A percentile compares a stretch with the other conserved stretches of the same genome.
These are phyloP conservation scores for Vitis riparia DNA, from an alignment of 164 flowering plant genomes.

Conservation along the genomic window DNA sequence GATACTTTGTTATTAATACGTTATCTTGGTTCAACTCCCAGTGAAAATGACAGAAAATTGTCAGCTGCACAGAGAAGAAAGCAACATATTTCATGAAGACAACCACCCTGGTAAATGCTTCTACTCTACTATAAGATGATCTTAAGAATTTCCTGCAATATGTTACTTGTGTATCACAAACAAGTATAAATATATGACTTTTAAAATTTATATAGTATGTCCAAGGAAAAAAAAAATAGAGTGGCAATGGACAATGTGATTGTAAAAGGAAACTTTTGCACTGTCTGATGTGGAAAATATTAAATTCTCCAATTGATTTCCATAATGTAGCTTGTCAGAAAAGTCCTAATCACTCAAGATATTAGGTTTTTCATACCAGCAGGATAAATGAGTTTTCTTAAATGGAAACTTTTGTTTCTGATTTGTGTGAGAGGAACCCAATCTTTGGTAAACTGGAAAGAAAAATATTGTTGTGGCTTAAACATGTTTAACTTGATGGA, in stretches of 20 bases:
- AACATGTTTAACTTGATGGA: too few species aligned
- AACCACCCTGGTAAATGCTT: constrained; percentile 14
- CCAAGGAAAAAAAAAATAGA: too few species aligned
- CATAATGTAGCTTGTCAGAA: not conserved
- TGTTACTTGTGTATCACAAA: too few species aligned
- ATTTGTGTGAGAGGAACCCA: not conserved
- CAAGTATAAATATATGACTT: too few species aligned
- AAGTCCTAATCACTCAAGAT: not conserved
- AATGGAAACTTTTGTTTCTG: not conserved
- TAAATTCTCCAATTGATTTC: not conserved
- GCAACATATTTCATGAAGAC: constrained; percentile 18
- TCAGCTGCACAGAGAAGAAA: constrained; percentile 25
- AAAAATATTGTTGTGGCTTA: too few species aligned
- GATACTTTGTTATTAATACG: not conserved
- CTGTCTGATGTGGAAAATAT: not conserved
- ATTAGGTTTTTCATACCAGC: not conserved
- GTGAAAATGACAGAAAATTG: constrained; percentile 18
- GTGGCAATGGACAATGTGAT: too few species aligned
- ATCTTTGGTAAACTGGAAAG: too few species aligned
- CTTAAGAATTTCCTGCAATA: too few species aligned
- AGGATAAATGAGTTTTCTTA: not conserved
- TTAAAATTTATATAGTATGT: too few species aligned
- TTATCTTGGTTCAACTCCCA: not conserved
- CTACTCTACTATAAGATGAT: not conserved
- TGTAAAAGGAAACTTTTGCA: too few species aligned